Evolutionary conservation across 2,329 filamentous ascomycete genomes (phyloP).

Genomic region (Aspergillus chevalieri): DNA sequence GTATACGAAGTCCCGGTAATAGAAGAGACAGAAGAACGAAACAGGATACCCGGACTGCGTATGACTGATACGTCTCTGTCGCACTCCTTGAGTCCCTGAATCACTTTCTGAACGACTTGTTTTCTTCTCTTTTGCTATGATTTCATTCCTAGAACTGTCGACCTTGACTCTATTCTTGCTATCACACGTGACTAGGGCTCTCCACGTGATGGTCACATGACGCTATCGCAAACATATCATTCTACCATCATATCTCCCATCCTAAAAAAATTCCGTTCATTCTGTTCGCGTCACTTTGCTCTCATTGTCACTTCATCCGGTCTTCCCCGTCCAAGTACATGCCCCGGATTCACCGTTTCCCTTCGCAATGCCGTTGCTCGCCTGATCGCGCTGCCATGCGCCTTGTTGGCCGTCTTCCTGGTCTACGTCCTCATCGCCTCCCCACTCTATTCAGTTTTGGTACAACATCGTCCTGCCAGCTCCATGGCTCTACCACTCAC

Average conservation of each 20-base stretch:
- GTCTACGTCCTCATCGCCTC: background rate
- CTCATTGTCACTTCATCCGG: background rate
- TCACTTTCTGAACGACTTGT: no score
- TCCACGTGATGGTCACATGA: no score
- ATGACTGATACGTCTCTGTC: no score
- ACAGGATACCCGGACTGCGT: no score
- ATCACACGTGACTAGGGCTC: no score
- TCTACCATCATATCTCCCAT: background rate
- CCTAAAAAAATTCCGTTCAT: background rate
- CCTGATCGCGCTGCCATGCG: conserved; percentile 21
- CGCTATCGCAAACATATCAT: no score
- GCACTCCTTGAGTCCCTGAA: no score
- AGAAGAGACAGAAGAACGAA: no score
- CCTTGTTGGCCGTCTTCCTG: conserved; percentile 5
- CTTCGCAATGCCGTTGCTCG: conserved; percentile 11
- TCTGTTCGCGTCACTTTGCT: background rate
- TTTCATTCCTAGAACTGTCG: no score
- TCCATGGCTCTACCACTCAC: conserved; percentile 7
- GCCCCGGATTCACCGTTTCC: conserved; percentile 4
- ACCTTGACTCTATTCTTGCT: no score
- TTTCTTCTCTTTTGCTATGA: no score
- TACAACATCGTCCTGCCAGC: background rate
- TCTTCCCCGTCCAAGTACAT: conserved; percentile 7
- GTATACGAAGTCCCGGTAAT: no score
- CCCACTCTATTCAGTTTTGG: background rate